phyloP scores from a whole-genome alignment of 371 early-diverging fungal species.

The Capillidium heterosporum region DNA sequence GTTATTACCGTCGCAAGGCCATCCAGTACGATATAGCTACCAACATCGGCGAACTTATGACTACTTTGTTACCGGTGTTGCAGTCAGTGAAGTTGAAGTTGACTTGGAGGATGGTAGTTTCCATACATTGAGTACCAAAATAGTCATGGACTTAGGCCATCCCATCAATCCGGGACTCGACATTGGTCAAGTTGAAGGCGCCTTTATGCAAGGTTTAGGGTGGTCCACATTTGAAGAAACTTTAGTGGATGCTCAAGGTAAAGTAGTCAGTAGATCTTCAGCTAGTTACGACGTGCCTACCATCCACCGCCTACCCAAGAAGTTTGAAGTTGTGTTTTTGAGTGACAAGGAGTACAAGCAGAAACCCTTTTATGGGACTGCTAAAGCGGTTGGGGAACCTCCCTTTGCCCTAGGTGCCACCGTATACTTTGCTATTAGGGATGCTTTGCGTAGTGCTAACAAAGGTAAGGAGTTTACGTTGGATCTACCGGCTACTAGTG shows the following conservation, averaged over 20 bases:
- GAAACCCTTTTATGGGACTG: no score
- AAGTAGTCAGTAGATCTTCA: constrained; percentile 47
- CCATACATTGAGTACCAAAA: constrained; percentile 38
- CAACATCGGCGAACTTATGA: no score
- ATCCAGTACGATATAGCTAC: no score
- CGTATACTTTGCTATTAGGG: constrained; percentile 49
- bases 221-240: constrained; percentile 43
- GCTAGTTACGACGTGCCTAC: constrained; percentile 65
- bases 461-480: no score
- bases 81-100: constrained; percentile 54
- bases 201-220: constrained; percentile 44
- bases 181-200: constrained; percentile 69
- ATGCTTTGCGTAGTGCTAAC: no score
- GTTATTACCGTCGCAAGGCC: constrained; percentile 53
- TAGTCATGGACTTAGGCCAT: constrained; percentile 54
- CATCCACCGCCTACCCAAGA: constrained; percentile 47
- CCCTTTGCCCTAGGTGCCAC: constrained; percentile 54
- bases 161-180: constrained; percentile 57
- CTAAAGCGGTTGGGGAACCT: constrained; percentile 69
- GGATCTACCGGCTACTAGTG: no score
- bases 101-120: constrained; percentile 56
- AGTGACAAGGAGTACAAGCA: constrained; percentile 29
- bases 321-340: constrained; percentile 41
- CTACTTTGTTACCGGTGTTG: constrained; percentile 58
- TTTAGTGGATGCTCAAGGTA: constrained; percentile 35